Conservation (phyloP, 495 filamentous ascomycete species). For the Lasiosphaeria miniovina region DNA sequence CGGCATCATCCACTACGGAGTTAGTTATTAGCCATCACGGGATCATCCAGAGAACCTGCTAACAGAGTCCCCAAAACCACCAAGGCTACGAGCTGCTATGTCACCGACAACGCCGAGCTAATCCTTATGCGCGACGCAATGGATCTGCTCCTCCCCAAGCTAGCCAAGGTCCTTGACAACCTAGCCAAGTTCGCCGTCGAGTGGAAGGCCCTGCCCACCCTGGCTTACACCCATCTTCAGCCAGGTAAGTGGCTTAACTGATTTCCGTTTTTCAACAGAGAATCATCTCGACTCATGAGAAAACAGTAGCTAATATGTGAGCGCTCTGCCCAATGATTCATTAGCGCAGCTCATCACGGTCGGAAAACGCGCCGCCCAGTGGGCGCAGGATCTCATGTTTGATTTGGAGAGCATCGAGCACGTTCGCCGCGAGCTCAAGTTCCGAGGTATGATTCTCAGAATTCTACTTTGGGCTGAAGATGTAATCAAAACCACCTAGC, state of each 20-base stretch:
- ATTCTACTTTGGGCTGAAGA: no score
- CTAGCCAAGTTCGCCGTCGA: conserved; percentile 71
- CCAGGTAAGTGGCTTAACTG: conserved; percentile 7
- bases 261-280: not conserved
- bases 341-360: conserved; percentile 62
- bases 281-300: no score
- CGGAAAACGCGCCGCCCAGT: conserved; percentile 69
- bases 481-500: no score
- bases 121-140: conserved; percentile 69
- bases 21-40: not conserved
- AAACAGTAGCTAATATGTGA: no score
- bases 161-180: conserved; percentile 82
- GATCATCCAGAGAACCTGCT: not conserved
- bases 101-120: conserved; percentile 76
- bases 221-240: conserved; percentile 88
- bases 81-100: conserved; percentile 32
- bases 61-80: not conserved
- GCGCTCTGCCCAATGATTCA: no score
- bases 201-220: conserved; percentile 61
- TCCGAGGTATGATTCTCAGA: conserved; percentile 46
- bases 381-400: conserved; percentile 86
- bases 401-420: conserved; percentile 80
- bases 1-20: conserved; percentile 80
- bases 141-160: conserved; percentile 76
- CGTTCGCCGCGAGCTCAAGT: conserved; percentile 69